Conservation (phyloP, 2,329 filamentous ascomycete species). For the Calonectria crousiana region DNA sequence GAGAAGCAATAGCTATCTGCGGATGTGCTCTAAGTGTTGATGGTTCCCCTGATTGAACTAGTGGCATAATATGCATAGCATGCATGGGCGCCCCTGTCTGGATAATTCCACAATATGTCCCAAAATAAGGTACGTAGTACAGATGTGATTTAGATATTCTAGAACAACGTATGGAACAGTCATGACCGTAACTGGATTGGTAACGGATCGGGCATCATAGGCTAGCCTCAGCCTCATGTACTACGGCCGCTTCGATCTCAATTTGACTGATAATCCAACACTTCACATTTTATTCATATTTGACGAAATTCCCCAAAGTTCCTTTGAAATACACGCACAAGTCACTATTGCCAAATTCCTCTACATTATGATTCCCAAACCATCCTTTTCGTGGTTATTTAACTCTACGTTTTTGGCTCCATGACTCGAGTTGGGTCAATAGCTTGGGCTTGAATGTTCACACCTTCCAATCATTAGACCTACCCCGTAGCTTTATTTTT, state of each 20-base stretch:
- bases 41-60: background rate
- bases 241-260: background rate
- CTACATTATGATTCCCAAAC: constrained; percentile 11
- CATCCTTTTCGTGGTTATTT: constrained; percentile 9
- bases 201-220: background rate
- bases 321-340: background rate
- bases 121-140: background rate
- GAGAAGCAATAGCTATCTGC: too few relatives aligned
- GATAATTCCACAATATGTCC: background rate
- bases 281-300: background rate
- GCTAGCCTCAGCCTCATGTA: background rate
- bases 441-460: background rate
- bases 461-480: constrained; percentile 16
- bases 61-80: background rate
- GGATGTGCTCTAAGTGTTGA: background rate
- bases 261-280: background rate
- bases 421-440: constrained; percentile 23
- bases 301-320: background rate
- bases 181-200: background rate
- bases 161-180: background rate
- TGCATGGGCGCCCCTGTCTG: background rate
- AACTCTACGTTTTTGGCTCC: constrained; percentile 12
- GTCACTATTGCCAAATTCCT: background rate
- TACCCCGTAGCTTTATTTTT: constrained; percentile 11
- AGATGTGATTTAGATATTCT: background rate